Conservation (phyloP, 495 filamentous ascomycete genomes). For the Lasiosphaeria ovina region DNA sequence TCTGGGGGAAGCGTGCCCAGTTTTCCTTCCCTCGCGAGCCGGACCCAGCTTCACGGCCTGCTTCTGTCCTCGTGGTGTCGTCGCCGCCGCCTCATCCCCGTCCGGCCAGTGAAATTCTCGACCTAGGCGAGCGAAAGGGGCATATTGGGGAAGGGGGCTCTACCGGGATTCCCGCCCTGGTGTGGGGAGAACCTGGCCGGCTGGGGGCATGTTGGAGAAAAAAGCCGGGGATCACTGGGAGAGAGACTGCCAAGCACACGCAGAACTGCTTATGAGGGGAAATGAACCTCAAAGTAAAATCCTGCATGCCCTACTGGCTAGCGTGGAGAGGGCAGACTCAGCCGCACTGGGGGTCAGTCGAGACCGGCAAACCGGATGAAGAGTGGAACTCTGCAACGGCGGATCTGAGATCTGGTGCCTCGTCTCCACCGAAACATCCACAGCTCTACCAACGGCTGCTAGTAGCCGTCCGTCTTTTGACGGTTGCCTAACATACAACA, state of each 20-base stretch:
- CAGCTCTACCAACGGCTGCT: too few relatives aligned
- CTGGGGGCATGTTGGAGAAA: background rate
- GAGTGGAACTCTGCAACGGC: too few relatives aligned
- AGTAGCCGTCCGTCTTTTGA: too few relatives aligned
- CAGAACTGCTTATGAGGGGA: background rate
- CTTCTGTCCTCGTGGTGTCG: background rate
- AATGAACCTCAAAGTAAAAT: background rate
- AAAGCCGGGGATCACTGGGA: background rate
- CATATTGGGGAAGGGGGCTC: background rate
- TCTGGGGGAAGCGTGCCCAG: slow-evolving; percentile 4
- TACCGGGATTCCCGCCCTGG: background rate
- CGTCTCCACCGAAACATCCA: too few relatives aligned
- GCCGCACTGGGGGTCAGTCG: too few relatives aligned
- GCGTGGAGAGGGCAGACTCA: too few relatives aligned
- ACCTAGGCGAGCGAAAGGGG: background rate
- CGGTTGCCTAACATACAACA: too few relatives aligned
- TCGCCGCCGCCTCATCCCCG: background rate
- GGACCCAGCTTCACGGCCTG: background rate
- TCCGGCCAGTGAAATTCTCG: background rate
- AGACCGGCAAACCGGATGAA: too few relatives aligned
- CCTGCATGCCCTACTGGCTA: too few relatives aligned
- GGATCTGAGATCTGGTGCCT: too few relatives aligned
- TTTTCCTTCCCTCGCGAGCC: background rate
- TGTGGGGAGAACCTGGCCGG: background rate
- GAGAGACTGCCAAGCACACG: background rate